Base-by-base conservation (phyloP, 78 protist genomes). In the Dictyostelium capitatum region DNA sequence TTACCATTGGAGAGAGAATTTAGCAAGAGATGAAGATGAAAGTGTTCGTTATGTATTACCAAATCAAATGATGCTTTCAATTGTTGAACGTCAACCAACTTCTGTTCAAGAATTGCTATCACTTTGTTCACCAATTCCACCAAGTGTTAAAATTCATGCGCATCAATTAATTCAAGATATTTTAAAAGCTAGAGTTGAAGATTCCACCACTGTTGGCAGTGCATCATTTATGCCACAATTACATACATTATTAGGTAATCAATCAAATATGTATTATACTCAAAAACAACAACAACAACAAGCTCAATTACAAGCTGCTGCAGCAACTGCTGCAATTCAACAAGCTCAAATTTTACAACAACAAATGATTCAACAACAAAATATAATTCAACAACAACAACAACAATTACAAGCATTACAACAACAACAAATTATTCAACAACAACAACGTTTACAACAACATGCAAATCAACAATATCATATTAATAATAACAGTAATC, bases 21-120 rank as follows among this genome's bases (percentile, higher is more conserved):
- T 85, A 1, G 98, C 98, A 1, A 48, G 99, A 4, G 87, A 69
- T 6, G 98, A 95, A 7, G 99, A 98, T 75, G 99, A 98, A 67
- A 62, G 95, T 50, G 37, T 89, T 3, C 56, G 96, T 79, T 97
- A 93, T 43, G 72, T 93, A 19, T 79, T 91, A 14, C 95, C 95
- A 14, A 91, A 91, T 62, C 73, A 80, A 46, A 77, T 91, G 64
- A 72, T 91, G 83, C 23, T 23, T 3, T 1, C 53, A 6, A 91
- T 91, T 12, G 81, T 79, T 17, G 95, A 91, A 46, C 70, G 77
- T 51, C 74, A 53, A 62, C 95, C 95, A 32, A 65, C 77, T 4
- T 15, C 85, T 15, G 69, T 79, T 10, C 54, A 47, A 28, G 95
- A 82, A 19, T 37, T 91, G 3, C 6, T 91, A 2, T 12, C 50